Evolutionary conservation across 1,284 basidiomycete genomes (phyloP), one percentile per base, ranked within the genome.

Genomic region (Chalciporus sp.): DNA sequence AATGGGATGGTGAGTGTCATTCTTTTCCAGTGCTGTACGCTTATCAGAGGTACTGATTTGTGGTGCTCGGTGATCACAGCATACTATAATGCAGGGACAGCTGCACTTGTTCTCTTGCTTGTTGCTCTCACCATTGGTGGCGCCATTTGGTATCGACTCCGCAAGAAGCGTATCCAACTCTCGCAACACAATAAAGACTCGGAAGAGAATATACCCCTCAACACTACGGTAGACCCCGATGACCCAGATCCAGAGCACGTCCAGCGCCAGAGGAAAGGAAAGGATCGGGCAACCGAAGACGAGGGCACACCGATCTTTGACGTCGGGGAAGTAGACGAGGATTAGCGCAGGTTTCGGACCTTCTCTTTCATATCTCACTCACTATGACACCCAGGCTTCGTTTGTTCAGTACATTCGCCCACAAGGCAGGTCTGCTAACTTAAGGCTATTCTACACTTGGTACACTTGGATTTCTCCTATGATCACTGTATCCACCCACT

Each of bases 41-140:
- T 42, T 7, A 3, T 23, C 19, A 17, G n/a, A 7, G 43, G 39
- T 23, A 41, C 49, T 31, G 27, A 12, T 49, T 26, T 14, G 28
- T 49, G 49, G 14, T 26, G 31, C 48, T 56, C 47, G 49, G 14
- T 26, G 31, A 49, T 56, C 12, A 54, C 49, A 89, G 92, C 90
- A 16, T 94, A 94, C 70, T 97, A 95, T 72, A 96, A 97, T 60
- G 90, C 93, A 19, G 92, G 92, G 10, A 94, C 92, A 0, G 90
- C 90, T 1, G 86, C 91, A 1, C 76, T 96, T 23, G 85, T 97
- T 29, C 78, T 98, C 37, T 67, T 92, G 4, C 72, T 97, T 43
- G 81, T 97, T 56, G 79, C 82, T 23, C 68, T 86, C 10, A 80
- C 78, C n/a, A 80, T 95, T 41, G 92, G 85, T 0, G 72, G 79